Percentiles rank a stretch among this genome's conserved stretches.
These are phyloP conservation scores for Hansfordia pulvinata DNA, from an alignment of 2,329 filamentous ascomycete species.

Conservation along the genomic window DNA sequence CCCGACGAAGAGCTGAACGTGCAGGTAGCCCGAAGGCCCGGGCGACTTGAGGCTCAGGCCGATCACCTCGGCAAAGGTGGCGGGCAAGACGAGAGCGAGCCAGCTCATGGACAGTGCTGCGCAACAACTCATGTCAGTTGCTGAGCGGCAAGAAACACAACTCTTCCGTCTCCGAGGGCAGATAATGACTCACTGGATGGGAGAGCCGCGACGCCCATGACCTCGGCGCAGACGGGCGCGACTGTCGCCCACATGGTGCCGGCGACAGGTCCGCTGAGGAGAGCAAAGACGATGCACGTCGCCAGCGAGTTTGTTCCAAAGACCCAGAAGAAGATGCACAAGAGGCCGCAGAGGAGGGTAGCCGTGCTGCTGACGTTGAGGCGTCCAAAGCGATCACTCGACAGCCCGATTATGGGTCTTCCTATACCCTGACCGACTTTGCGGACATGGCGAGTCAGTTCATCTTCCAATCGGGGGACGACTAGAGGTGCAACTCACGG, in stretches of 20 bases:
- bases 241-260: constrained; percentile 61
- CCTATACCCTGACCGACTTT: constrained; percentile 53
- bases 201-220: constrained; percentile 56
- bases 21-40: constrained; percentile 30
- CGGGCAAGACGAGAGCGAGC: constrained; percentile 57
- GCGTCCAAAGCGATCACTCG: constrained; percentile 55
- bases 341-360: constrained; percentile 50
- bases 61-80: constrained; percentile 55
- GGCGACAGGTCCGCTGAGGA: constrained; percentile 52
- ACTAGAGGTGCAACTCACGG: constrained; percentile 32
- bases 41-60: constrained; percentile 38
- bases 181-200: constrained; percentile 36
- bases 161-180: not conserved
- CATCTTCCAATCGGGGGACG: too few relatives aligned
- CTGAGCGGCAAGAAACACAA: not conserved
- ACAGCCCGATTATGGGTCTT: constrained; percentile 58
- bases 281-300: constrained; percentile 56
- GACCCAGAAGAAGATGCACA: constrained; percentile 61
- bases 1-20: constrained; percentile 44
- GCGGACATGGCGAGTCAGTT: constrained; percentile 1
- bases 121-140: constrained; percentile 4
- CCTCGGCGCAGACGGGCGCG: constrained; percentile 57
- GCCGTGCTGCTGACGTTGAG: constrained; percentile 58
- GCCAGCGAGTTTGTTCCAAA: constrained; percentile 50
- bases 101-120: constrained; percentile 52